phyloP scores from a whole-genome alignment of 1,284 basidiomycete genomes.

The Leccinum fuscescens region DNA sequence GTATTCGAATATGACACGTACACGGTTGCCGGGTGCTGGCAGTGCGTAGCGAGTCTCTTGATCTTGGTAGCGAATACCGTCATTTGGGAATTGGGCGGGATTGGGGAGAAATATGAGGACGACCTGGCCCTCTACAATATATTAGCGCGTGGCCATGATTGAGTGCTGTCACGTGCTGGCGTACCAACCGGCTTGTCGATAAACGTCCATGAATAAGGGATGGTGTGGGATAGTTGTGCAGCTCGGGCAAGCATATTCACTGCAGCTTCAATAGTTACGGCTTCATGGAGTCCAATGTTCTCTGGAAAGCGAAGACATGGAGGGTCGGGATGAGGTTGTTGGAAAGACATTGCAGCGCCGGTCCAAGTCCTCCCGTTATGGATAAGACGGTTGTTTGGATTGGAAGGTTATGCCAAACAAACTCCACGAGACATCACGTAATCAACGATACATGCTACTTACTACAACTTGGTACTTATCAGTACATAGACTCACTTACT shows the following conservation, averaged over 20 bases:
- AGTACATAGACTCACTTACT: constrained; percentile 11
- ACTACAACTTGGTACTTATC: neutral
- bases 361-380: constrained; percentile 14
- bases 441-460: neutral
- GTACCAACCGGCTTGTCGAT: constrained; percentile 71
- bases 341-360: constrained; percentile 28
- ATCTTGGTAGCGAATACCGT: constrained; percentile 72
- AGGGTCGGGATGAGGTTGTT: constrained; percentile 47
- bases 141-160: neutral
- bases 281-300: constrained; percentile 52
- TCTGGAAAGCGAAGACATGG: constrained; percentile 69
- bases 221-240: constrained; percentile 47
- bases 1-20: constrained; percentile 32
- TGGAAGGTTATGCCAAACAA: constrained; percentile 30
- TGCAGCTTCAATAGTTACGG: constrained; percentile 56
- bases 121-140: constrained; percentile 57
- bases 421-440: constrained; percentile 13
- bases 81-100: constrained; percentile 57
- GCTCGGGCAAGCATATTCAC: constrained; percentile 59
- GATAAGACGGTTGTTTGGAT: constrained; percentile 30
- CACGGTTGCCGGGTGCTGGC: constrained; percentile 46
- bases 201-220: constrained; percentile 67
- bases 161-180: constrained; percentile 16
- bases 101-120: constrained; percentile 59
- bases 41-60: constrained; percentile 59